Evolutionary conservation across 768 basidiomycete species (phyloP), one percentile per base, ranked within the genome.

Genomic region (Amylocystis lapponica): DNA sequence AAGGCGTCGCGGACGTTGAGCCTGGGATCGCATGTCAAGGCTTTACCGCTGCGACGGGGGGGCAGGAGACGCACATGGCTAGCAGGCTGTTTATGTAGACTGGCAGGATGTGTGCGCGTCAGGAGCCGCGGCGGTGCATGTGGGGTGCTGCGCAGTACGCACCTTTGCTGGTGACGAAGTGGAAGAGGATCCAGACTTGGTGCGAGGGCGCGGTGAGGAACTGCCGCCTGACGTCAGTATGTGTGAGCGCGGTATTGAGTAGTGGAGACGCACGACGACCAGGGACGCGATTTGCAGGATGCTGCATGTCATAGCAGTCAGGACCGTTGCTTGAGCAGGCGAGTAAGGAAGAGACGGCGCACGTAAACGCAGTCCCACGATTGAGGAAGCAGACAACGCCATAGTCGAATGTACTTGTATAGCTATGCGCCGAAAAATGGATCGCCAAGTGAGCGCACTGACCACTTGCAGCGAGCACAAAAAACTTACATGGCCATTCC

Each of bases 361-460:
- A 58, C 57, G 48, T 45, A 43, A 55, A 54, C 21, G 33, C 45
- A 3, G 50, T 47, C 4, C 52, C 57, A 7, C 57, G 52, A 43
- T 53, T 58, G 20, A 55, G 35, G 19, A 48, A 36, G 38, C 39
- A 46, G 2, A 54, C 45, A 22, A 55, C 50, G n/a, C 33, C 13
- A 14, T 38, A 46, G 25, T 53, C 47, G 30, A 47, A 55, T 36
- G 30, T 39, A 11, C 41, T 48, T 11, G 39, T 39, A 5, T 49
- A 34, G 17, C 51, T 50, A 16, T 5, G 32, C 31, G 23, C 22
- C 21, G 29, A 21, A 21, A 20, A 19, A 17, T 38, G 9, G 20
- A 19, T 13, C 9, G 37, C 37, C 19, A 8, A 9, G 37, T 4
- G 4, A 22, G 9, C 4, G 13, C 1, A 20, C 20, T 21, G 8